Evolutionary conservation across 345 rosid species (phyloP).

Genomic region (Crucihimalaya himalaica): DNA sequence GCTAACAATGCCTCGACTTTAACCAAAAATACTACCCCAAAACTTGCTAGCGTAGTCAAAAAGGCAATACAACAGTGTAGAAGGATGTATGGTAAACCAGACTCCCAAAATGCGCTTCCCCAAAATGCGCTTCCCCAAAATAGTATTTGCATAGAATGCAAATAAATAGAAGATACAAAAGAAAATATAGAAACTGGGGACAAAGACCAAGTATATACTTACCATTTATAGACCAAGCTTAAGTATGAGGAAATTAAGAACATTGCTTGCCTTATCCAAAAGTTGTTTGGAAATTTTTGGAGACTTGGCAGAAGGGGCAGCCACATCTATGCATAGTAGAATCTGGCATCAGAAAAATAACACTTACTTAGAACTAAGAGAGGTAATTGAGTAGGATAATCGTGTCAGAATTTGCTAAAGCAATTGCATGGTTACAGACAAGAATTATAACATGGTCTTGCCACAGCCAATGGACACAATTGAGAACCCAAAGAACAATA

Average conservation of each 20-base stretch:
- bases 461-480: conserved; percentile 85
- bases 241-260: conserved; percentile 22
- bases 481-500: conserved; percentile 59
- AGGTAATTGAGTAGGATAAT: conserved; percentile 12
- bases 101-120: conserved; percentile 15
- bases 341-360: conserved; percentile 56
- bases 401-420: conserved; percentile 1
- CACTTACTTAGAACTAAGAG: conserved; percentile 19
- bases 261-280: conserved; percentile 72
- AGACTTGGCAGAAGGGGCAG: conserved; percentile 85
- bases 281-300: conserved; percentile 74
- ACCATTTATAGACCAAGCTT: conserved; percentile 15
- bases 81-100: not conserved
- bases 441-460: conserved; percentile 46
- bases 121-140: conserved; percentile 11
- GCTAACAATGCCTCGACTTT: not conserved
- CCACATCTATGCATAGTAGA: conserved; percentile 91
- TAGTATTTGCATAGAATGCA: conserved; percentile 11
- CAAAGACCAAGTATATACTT: conserved; percentile 3
- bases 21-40: not conserved
- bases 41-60: conserved; percentile 20
- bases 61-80: not conserved
- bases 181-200: conserved; percentile 6
- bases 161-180: not conserved
- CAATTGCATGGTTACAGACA: not conserved